Evolutionary conservation across 805 yeast genomes (phyloP), one percentile per base, ranked within the genome.

Genomic region (Kazachstania kunashirensis): DNA sequence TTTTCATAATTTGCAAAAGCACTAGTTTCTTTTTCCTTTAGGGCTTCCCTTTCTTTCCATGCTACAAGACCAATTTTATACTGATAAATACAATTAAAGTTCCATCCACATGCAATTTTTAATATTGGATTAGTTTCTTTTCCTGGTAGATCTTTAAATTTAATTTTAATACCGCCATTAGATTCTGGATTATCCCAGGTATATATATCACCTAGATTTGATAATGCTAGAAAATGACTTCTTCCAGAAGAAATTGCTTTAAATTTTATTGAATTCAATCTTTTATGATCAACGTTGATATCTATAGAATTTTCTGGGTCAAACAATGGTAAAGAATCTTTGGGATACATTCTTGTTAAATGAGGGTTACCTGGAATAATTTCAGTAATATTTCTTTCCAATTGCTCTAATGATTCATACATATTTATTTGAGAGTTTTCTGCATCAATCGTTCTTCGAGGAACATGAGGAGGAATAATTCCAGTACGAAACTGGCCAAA

Each of bases 51-150:
- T 45, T 49, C 36, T 29, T 61, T 64, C 88, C 88, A 79, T 13
- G 72, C 65, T 0, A 77, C 66, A 18, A 82, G 52, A 0, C 88
- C 85, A 32, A 68, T 59, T 6, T 59, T 58, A 14, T 61, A 61
- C 2, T 76, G 56, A 33, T 66, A 62, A 15, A 73, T 72, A 29
- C 73, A 71, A 35, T 73, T 70, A 12, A 68, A 54, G 40, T 71
- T 68, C 89, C 89, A 81, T 0, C 89, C 92, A 13, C 84, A 78
- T 10, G 66, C 64, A 8, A 76, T 67, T 43, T 68, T 71, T 19
- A 63, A 38, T 9, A 72, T 64, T 9, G 65, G 62, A 23, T 58
- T 50, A 1, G 48, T 43, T 3, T 46, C 40, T 4, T 42, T 40
- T 12, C 27, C n/a, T 5, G 53, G 52, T 23, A 50, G 29, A 4